Evolutionary conservation across 2,329 filamentous ascomycete genomes (phyloP), one percentile per base, ranked within the genome.

Genomic region (Hansfordia pulvinata): DNA sequence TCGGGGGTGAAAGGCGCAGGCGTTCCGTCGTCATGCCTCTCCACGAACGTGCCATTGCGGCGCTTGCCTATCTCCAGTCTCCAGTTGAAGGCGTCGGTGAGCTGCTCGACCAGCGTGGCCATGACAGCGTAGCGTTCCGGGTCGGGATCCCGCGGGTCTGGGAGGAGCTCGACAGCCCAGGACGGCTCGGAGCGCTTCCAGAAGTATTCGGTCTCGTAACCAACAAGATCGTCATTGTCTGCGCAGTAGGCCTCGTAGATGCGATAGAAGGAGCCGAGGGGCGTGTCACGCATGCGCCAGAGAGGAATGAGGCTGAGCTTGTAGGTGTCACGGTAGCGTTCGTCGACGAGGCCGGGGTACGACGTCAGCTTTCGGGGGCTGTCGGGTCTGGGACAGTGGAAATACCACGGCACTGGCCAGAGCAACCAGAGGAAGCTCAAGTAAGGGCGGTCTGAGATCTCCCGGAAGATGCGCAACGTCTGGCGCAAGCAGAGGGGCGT

Each of bases 161-260:
- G 29, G 10, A 43, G 33, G 11, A 30, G 29, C 4, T 23, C 29
- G 14, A 28, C 28, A 3, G 32, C 30, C 43, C 38, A 46, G 8
- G 14, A 13, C 6, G 35, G 36, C 17, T 34, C 31, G 10, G 23
- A 15, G n/a, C 36, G 35, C 8, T 33, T 30, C 38, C 40, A 47
- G 21, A 43, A 36, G 23, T 47, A 47, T 32, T 46, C 39, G 8
- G 36, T 36, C 31, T 43, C 42, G 17, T 40, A 44, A 12, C 36
- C 33, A 6, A 44, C 36, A 13, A 42, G 30, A 5, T 28, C 19
- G 8, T 39, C 42, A 27, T 46, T 35, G 8, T 31, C 31, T 18
- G 38, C 38, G 26, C 39, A 43, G n/a, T 43, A 31, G 10, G 38
- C 40, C 29, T 47, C 42, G 25, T 46, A 45, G 3, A 45, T 30